Percentiles rank a stretch among this genome's conserved stretches.
These are phyloP conservation scores for Aureobasidium mangrovei DNA, from an alignment of 2,329 filamentous ascomycete species.

Conservation along the genomic window DNA sequence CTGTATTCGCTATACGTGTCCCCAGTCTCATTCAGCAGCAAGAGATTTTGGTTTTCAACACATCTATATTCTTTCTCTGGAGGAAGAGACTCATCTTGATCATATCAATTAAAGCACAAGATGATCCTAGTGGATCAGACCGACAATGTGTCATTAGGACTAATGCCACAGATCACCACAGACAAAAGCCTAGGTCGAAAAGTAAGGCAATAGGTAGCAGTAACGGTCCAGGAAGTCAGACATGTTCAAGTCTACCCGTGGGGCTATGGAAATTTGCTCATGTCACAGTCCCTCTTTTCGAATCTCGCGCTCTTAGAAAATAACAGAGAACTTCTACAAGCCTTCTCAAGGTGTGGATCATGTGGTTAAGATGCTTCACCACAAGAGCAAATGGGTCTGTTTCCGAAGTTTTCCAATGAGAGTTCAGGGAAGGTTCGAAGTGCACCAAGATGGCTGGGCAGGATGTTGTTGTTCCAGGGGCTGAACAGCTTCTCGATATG, in stretches of 20 bases:
- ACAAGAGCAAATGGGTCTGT: not conserved
- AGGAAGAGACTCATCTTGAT: no score
- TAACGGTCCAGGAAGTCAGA: no score
- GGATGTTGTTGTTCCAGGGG: not conserved
- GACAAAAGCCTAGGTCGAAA: no score
- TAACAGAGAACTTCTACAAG: not conserved
- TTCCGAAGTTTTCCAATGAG: not conserved
- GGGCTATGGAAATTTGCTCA: not conserved
- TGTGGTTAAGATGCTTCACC: not conserved
- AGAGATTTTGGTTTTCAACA: not conserved
- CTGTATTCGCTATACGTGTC: not conserved
- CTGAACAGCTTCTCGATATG: not conserved
- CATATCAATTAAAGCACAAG: no score
- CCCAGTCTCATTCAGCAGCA: not conserved
- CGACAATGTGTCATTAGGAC: no score
- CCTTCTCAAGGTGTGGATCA: not conserved
- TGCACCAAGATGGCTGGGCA: not conserved
- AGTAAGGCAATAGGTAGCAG: no score
- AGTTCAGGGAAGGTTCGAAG: not conserved
- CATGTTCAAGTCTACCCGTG: not conserved
- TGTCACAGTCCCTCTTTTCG: not conserved
- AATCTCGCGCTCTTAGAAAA: not conserved
- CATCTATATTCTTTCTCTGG: no score
- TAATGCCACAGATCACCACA: no score
- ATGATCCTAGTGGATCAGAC: no score